Base-by-base conservation (phyloP, 2,329 filamentous ascomycete genomes). In the Setomelanomma holmii region DNA sequence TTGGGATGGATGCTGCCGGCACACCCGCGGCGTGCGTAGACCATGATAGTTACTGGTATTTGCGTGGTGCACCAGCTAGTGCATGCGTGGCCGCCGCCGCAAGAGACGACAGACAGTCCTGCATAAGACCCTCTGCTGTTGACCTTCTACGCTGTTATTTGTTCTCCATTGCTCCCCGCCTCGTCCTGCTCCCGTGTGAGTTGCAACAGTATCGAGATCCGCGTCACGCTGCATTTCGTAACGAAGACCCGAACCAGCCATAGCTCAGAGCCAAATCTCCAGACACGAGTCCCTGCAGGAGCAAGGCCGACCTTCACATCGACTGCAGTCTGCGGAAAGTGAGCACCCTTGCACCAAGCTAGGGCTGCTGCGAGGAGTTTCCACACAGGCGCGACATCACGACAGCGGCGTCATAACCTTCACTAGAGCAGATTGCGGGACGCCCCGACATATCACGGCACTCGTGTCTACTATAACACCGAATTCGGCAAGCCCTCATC, bases 361-460 rank as follows among this genome's bases (percentile, higher is more conserved):
- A 61, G 53, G 53, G 55, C 45, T 49, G 49, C 55, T 56, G 55
- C 61, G 44, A 66, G 61, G 61, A 60, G 24, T 56, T 59, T 49
- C 59, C 59, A 58, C 54, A 60, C 50, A 54, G 61, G 34, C 55
- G 52, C 61, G 49, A 61, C 48, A 60, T 39, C 53, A 40, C 53
- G 42, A 56, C 42, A 55, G 45, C 56, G 49, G 63, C 68, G 66
- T 70, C 67, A 70, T 64, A 67, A n/a, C 49, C 56, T 61, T 54
- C 53, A 57, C 55, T 54, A 40, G 50, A 54, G 45, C 53, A 42
- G 47, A 51, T 40, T 43, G 30, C 47, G 47, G 44, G 39, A 50
- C 44, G 52, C 48, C 52, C 59, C 49, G 53, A 56, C 48, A 57
- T 61, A 60, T 47, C 46, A 53, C 60, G 50, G 52, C 53, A 60